Conservation (phyloP, 116 monocot genomes). For the Dioscorea cayenensis region DNA sequence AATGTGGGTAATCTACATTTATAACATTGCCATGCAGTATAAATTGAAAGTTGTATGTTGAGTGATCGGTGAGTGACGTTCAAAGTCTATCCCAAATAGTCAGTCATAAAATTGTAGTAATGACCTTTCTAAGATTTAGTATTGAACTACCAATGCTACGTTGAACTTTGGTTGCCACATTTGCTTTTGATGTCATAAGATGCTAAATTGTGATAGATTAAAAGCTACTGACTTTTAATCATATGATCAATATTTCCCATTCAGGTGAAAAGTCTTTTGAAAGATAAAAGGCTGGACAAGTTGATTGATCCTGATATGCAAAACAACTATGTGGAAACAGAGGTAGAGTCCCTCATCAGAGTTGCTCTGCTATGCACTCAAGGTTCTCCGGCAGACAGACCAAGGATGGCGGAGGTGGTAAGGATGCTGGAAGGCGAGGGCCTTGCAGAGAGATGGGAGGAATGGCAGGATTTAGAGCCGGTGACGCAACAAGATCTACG, state of each 20-base stretch:
- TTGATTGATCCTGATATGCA: constrained; percentile 53
- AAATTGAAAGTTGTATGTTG: background rate
- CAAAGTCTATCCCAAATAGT: background rate
- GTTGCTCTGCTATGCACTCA: constrained; percentile 54
- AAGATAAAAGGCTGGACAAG: constrained; percentile 44
- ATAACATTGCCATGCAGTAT: background rate
- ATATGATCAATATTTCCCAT: background rate
- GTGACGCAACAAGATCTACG: constrained; percentile 28
- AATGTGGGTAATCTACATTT: too few relatives aligned
- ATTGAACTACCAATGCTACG: background rate
- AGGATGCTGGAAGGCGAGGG: constrained; percentile 78
- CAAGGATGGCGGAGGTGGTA: constrained; percentile 73
- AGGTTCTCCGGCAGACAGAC: constrained; percentile 40
- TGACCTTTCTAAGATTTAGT: too few relatives aligned
- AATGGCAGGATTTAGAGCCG: constrained; percentile 54
- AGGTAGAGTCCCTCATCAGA: constrained; percentile 57
- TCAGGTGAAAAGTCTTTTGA: constrained; percentile 51
- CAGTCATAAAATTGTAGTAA: background rate
- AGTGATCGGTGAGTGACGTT: background rate
- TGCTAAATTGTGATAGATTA: background rate
- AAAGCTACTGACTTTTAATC: background rate
- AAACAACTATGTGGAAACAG: constrained; percentile 39
- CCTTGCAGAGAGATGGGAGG: constrained; percentile 64
- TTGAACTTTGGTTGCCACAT: background rate
- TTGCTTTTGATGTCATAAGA: background rate